phyloP scores from a whole-genome alignment of 2,329 filamentous ascomycete species.

The Penicillium rolfsii region DNA sequence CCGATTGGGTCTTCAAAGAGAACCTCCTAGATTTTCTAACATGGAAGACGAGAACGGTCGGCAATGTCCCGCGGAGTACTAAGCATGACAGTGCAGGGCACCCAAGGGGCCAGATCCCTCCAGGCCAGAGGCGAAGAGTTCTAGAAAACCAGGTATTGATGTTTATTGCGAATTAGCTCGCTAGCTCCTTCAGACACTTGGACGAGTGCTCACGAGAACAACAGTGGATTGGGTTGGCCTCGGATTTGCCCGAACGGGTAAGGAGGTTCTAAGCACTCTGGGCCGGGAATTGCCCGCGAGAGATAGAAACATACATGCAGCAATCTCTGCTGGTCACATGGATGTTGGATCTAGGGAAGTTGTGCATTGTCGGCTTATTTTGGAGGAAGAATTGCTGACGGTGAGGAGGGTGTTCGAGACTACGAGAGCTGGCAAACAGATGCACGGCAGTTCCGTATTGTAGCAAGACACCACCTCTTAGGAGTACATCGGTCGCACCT shows the following conservation, averaged over 20 bases:
- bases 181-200: neutral
- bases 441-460: neutral
- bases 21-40: too few species aligned
- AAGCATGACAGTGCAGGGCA: neutral
- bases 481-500: neutral
- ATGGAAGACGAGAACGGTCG: too few species aligned
- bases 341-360: neutral
- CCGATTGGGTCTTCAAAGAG: too few species aligned
- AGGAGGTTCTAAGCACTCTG: neutral
- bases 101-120: neutral
- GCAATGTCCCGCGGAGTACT: too few species aligned
- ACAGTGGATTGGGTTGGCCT: neutral
- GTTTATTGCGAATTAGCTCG: constrained; percentile 12
- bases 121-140: neutral
- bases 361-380: neutral
- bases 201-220: neutral
- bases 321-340: constrained; percentile 10
- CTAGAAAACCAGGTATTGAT: constrained; percentile 9
- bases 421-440: neutral
- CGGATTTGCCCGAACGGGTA: constrained; percentile 15
- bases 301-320: neutral
- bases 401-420: neutral
- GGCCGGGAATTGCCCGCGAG: neutral
- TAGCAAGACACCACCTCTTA: too few species aligned
- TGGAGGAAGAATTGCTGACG: neutral